Base-by-base conservation (phyloP, 1,284 basidiomycete species). In the Apiotrichum siamense region DNA sequence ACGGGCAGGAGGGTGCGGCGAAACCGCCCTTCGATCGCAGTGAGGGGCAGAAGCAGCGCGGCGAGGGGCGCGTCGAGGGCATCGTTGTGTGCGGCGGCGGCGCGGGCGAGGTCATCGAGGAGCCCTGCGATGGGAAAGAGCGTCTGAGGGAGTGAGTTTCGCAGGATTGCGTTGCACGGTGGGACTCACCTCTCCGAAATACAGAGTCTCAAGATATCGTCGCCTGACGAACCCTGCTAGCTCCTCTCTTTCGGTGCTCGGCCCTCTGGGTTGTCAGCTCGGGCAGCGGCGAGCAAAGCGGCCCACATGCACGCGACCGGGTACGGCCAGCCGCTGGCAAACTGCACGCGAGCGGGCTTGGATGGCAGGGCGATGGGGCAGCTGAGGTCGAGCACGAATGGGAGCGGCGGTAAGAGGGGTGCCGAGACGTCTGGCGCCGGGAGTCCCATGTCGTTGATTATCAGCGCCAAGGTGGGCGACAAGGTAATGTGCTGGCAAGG, bases 121-220 rank as follows among this genome's bases (percentile, higher is more conserved):
- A 67, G 52, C 11, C 55, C 60, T 15, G 64, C 27, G 18, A 69
- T 49, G 17, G 70, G 62, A 11, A 55, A 50, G 12, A 71, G 50
- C 7, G 47, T 39, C 65, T 67, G 37, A 3, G 47, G 46, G n/a
- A 38, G 40, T 44, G 17, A 38, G 37, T 31, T 18, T 21, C 4
- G 20, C 15, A 6, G 26, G 17, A 23, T 9, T 23, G 9, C 10
- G 9, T 38, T 4, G 9, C 23, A 11, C 15, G 7, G 18, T n/a
- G 25, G 10, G 4, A 55, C 65, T 54, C 26, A 66, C 63, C 26
- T 70, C 67, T 12, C 66, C 55, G 3, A 72, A 51, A 35, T 59
- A 67, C 7, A 72, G 51, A 3, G 69, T 64, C 49, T 70, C 69
- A 24, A 60, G 51, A 44, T 72, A 72, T 24, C 69, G 53, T 13